A percentile compares a stretch with the other conserved stretches of the same genome.
Evolutionary conservation across 306 rosid genomes (phyloP).

Genomic region (Prunus mongolica): DNA sequence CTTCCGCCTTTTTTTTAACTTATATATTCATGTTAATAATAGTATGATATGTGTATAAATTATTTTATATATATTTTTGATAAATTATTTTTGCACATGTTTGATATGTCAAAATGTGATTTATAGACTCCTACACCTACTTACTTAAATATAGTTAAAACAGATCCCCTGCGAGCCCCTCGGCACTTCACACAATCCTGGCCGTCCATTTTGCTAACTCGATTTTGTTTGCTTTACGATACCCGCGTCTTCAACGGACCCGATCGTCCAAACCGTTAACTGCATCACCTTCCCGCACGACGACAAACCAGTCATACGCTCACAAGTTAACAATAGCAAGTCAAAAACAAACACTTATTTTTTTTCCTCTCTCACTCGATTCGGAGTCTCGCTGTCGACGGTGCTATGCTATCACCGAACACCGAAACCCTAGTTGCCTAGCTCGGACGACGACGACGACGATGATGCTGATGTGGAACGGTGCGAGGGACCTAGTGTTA

Average conservation of each 20-base stretch:
- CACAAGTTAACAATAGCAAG: not conserved
- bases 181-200: not conserved
- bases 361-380: not conserved
- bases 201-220: not conserved
- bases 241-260: not conserved
- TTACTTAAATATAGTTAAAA: not conserved
- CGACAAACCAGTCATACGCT: not conserved
- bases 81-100: too few species aligned
- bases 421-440: slow-evolving; percentile 4
- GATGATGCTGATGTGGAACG: not conserved
- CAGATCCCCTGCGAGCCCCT: not conserved
- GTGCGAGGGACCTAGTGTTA: slow-evolving; percentile 27
- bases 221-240: too few species aligned
- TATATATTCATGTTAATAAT: too few species aligned
- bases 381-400: not conserved
- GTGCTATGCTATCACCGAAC: slow-evolving; percentile 17
- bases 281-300: not conserved
- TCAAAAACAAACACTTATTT: not conserved
- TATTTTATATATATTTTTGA: too few species aligned
- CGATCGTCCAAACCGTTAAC: not conserved
- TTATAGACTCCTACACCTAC: too few species aligned
- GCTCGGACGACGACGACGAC: slow-evolving; percentile 6
- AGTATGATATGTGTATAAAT: too few species aligned
- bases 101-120: too few species aligned
- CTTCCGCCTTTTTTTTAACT: not conserved